Evolutionary conservation across 2,329 filamentous ascomycete genomes (phyloP), one percentile per base, ranked within the genome.

Genomic region (Cladophialophora psammophila): DNA sequence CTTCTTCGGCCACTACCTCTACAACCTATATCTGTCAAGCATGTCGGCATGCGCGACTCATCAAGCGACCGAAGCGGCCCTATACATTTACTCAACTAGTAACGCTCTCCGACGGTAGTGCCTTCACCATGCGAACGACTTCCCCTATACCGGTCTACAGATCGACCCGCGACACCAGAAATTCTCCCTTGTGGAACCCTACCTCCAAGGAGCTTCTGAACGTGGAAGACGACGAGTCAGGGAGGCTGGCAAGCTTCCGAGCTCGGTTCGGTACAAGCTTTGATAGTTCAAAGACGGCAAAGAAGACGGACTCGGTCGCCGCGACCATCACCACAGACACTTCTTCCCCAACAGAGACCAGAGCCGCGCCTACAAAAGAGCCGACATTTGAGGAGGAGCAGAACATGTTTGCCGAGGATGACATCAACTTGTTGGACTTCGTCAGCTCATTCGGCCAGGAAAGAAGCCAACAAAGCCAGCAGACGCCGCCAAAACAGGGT

Each of bases 51-150:
- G 95, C 95, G 60, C 93, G 91, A 31, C 91, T 97, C 70, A 87
- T 98, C 76, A 87, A 86, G 69, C 92, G 95, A 15, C 93, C 93
- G n/a, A 91, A 93, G 76, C 88, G 94, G 5, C 94, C 95, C 50
- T 98, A 97, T 85, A 92, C 90, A 73, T 98, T 97, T 85, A 97
- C 94, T n/a, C 95, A 99, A 81, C 87, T 99, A 68, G 85, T 99
- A 72, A 94, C 93, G 62, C 90, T 98, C 71, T 92, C 91, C 48
- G 95, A 99, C 83, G 95, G 95, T 74, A 91, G 88, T 75, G 91
- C 94, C 67, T 98, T 82, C 76, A 79, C 78, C 18, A 81, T 83
- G 72, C 82, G 82, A 72, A 84, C 82, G 50, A 83, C 81, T 55
- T 84, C 82, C 5, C 82, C 82, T 2, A 74, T 81, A 26, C 83